Percentiles rank a stretch among this genome's conserved stretches.
phyloP scores from a whole-genome alignment of 352 stramenopile genomes.

The Pythium brachiatum region DNA sequence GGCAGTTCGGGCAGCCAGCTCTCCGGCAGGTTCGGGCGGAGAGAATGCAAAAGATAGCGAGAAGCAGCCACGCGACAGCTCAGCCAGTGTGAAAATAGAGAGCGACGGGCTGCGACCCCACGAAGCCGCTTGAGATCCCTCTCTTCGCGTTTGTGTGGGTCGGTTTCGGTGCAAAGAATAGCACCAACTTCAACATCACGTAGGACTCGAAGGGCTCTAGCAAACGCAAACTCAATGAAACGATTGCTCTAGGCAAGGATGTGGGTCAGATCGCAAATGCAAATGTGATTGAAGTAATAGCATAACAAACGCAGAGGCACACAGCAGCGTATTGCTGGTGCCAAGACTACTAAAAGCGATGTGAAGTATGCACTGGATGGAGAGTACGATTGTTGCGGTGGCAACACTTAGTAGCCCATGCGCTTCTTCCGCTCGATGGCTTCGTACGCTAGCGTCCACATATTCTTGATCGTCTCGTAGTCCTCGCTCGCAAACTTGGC shows the following conservation, averaged over 20 bases:
- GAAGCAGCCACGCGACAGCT: background rate
- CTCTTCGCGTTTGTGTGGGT: no score
- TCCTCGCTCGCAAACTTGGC: slow-evolving; percentile 85
- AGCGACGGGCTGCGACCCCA: background rate
- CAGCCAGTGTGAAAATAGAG: background rate
- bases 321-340: background rate
- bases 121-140: background rate
- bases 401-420: slow-evolving; percentile 36
- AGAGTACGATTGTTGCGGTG: background rate
- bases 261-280: no score
- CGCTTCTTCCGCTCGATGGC: slow-evolving; percentile 83
- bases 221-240: no score
- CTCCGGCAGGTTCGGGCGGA: background rate
- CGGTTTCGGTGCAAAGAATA: slow-evolving; percentile 3
- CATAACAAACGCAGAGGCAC: background rate
- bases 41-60: slow-evolving; percentile 3
- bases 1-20: background rate
- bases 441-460: slow-evolving; percentile 80
- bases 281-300: background rate
- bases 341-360: background rate
- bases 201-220: no score
- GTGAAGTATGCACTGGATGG: no score
- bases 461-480: slow-evolving; percentile 79
- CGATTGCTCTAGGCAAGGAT: no score
- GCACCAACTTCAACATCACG: slow-evolving; percentile 1